Base-by-base conservation (phyloP, 495 filamentous ascomycete genomes). In the Paragyromitra xinjiangensis region DNA sequence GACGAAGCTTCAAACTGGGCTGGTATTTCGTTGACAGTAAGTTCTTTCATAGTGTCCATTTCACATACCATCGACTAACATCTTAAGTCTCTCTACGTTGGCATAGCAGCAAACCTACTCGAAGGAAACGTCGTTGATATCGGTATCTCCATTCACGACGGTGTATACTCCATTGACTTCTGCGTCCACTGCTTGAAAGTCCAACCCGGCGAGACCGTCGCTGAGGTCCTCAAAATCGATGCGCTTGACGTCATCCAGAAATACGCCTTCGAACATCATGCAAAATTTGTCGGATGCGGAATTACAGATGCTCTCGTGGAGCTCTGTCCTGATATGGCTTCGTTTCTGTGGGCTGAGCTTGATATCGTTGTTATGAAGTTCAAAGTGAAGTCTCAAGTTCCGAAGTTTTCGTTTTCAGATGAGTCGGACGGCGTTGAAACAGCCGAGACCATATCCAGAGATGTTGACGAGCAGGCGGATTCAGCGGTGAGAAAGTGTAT, bases 401-500 rank as follows among this genome's bases (percentile, higher is more conserved):
- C 56, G 16, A 83, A 80, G 56, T 65, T 42, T 34, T 83, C 81
- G 11, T 86, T 86, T 81, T 87, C 87, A 87, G 85, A 88, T 48
- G 82, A 48, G 6, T 5, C 11, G 12, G 7, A 66, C 0, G 61
- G 59, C 1, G 24, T n/a, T 53, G 50, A 51, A 0, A 1, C 39
- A 11, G 16, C 24, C 7, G 71, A 63, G 2, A 40, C 64, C 0
- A 59, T 78, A 16, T 6, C 84, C 6, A 89, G 88, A 77, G 83
- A 87, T 48, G 87, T 93, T 12, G 93, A 94, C 75, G 93, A 97
- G 80, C 91, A 95, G 83, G 92, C 93, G 2, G 93, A 97, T 80
- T 92, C 92, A 0, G 92, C 95, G 89, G 91, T 90, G 2, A 87
- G 93, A 39, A 95, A 94, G 85, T 93, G 91, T 81, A 88, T 93